Percentiles rank a stretch among this genome's conserved stretches.
These are phyloP conservation scores for Citrus sinensis DNA, from an alignment of 345 rosid genomes.

Conservation along the genomic window DVS_A1.0 CM039162.1:24537001-24537500, in stretches of 20 bases:
- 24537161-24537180: slow-evolving; percentile 79
- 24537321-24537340: slow-evolving; percentile 86
- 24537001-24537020: slow-evolving; percentile 14
- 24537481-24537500: background rate
- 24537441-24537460: background rate
- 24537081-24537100: slow-evolving; percentile 81
- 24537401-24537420: slow-evolving; percentile 53
- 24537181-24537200: slow-evolving; percentile 84
- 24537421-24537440: background rate
- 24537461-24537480: background rate
- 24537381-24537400: slow-evolving; percentile 64
- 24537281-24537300: background rate
- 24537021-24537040: slow-evolving; percentile 85
- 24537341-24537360: slow-evolving; percentile 63
- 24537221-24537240: background rate
- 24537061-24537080: slow-evolving; percentile 77
- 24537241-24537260: background rate
- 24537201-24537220: slow-evolving; percentile 72
- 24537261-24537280: background rate
- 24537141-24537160: slow-evolving; percentile 72
- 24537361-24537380: slow-evolving; percentile 42
- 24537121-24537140: slow-evolving; percentile 74
- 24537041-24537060: slow-evolving; percentile 74
- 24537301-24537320: background rate
- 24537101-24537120: slow-evolving; percentile 57